Base-by-base conservation (phyloP, 208 protist species). In the Leishmania gerbilli region DNA sequence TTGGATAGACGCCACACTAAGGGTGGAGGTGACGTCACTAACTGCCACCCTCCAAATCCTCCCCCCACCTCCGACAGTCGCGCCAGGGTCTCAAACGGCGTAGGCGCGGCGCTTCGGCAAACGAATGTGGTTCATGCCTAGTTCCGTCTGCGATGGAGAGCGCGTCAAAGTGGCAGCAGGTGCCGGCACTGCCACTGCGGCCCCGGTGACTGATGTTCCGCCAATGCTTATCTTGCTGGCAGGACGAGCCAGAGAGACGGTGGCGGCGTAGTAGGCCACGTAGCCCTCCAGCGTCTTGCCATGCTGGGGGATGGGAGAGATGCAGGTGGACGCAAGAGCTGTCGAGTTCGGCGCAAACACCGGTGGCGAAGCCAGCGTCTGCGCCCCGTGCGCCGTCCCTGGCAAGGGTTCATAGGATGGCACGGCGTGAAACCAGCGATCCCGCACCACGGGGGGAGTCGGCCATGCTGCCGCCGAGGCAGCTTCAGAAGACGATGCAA, bases 351-450 rank as follows among this genome's bases (percentile, higher is more conserved):
- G 85, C 27, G 87, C 71, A 71, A 93, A 90, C 62, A 67, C 75
- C 0, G 90, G 92, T 13, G 83, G 65, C 27, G 71, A 76, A 0
- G 84, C 69, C 9, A 75, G 64, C 31, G 85, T 76, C 71, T 87
- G 87, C 2, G 79, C 65, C 40, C 89, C 90, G n/a, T 88, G 84
- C 67, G 86, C 76, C 9, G 91, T 95, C 24, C 93, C 93, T 13
- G 93, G 93, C 64, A 97, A 88, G 51, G 93, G 93, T 71, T 93
- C 90, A 86, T 91, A 93, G 15, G 84, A 87, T 37, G 93, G 91
- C 27, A 97, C 91, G 56, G 87, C 88, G 8, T 87, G 84, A 76
- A 97, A 97, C 93, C 93, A 97, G 47, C 90, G 85, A 55, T 85
- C 72, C 58, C 65, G 84, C 78, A 58, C 69, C 75, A 77, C 31